Evolutionary conservation across 345 rosid genomes (phyloP).

Genomic region (Kernera saxatilis): DNA sequence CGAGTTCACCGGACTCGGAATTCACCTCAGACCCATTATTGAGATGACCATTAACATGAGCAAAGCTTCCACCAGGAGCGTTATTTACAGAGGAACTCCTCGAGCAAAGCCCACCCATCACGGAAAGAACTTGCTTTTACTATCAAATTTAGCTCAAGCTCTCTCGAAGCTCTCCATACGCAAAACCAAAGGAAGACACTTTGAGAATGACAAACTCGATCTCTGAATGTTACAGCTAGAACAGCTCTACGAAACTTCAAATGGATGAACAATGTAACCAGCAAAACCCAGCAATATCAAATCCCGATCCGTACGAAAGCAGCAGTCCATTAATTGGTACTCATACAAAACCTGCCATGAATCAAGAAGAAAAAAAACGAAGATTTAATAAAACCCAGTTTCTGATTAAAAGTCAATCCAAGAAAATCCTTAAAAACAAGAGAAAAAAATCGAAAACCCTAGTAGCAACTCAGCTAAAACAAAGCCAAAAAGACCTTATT

Average conservation of each 20-base stretch:
- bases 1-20: slow-evolving; percentile 44
- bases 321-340: slow-evolving; percentile 43
- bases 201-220: not conserved
- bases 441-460: slow-evolving; percentile 11
- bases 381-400: not conserved
- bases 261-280: slow-evolving; percentile 29
- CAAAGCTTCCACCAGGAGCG: slow-evolving; percentile 84
- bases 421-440: not conserved
- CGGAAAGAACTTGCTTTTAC: not conserved
- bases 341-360: slow-evolving; percentile 17
- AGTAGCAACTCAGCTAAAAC: not conserved
- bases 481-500: not conserved
- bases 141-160: slow-evolving; percentile 12
- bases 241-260: slow-evolving; percentile 9
- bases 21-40: slow-evolving; percentile 37
- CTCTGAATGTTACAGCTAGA: not conserved
- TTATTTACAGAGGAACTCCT: slow-evolving; percentile 88
- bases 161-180: slow-evolving; percentile 37
- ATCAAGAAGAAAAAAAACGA: slow-evolving; percentile 4
- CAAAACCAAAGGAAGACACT: slow-evolving; percentile 1
- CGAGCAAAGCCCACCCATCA: slow-evolving; percentile 99
- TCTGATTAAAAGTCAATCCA: slow-evolving; percentile 15
- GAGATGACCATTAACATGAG: slow-evolving; percentile 53
- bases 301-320: slow-evolving; percentile 38
- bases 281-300: slow-evolving; percentile 33